Percentiles rank a stretch among this genome's conserved stretches.
These are phyloP conservation scores for Fusarium aywerte DNA, from an alignment of 2,329 filamentous ascomycete genomes.

Conservation along the genomic window DNA sequence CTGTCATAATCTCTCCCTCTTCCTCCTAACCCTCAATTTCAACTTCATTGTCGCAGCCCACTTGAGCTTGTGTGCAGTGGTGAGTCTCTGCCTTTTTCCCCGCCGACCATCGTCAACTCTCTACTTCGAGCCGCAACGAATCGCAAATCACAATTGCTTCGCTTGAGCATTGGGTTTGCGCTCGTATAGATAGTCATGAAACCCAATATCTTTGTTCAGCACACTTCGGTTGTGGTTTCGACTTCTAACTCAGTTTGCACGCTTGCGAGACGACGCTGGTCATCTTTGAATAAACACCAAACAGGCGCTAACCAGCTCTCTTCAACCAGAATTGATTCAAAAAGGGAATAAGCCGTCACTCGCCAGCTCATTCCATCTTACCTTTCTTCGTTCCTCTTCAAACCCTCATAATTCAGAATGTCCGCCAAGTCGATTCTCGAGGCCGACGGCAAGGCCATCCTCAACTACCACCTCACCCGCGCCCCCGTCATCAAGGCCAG, in stretches of 20 bases:
- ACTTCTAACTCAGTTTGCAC: slow-evolving; percentile 18
- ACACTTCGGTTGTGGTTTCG: slow-evolving; percentile 26
- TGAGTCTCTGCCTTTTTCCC: slow-evolving; percentile 40
- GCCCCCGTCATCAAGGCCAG: slow-evolving; percentile 98
- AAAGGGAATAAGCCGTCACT: slow-evolving; percentile 44
- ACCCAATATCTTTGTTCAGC: slow-evolving; percentile 6
- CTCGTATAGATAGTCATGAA: slow-evolving; percentile 24
- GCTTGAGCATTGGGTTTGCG: slow-evolving; percentile 6
- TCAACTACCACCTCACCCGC: slow-evolving; percentile 99
- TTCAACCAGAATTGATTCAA: slow-evolving; percentile 42
- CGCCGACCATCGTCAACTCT: slow-evolving; percentile 36
- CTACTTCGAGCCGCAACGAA: slow-evolving; percentile 19
- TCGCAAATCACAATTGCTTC: slow-evolving; percentile 11
- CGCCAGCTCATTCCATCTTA: slow-evolving; percentile 40
- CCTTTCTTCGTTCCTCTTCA: slow-evolving; percentile 36
- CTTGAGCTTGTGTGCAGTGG: slow-evolving; percentile 43
- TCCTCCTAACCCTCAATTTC: slow-evolving; percentile 36
- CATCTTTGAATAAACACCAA: slow-evolving; percentile 9
- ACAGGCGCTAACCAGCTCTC: slow-evolving; percentile 31
- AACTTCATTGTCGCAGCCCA: slow-evolving; percentile 41
- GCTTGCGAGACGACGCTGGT: slow-evolving; percentile 34
- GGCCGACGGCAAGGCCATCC: slow-evolving; percentile 99
- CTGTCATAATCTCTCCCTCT: slow-evolving; percentile 38
- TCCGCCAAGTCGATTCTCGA: slow-evolving; percentile 93
- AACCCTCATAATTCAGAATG: slow-evolving; percentile 52